Evolutionary conservation across 2,329 filamentous ascomycete species (phyloP), one percentile per base, ranked within the genome.

Genomic region (Colletotrichum gigasporum): DNA sequence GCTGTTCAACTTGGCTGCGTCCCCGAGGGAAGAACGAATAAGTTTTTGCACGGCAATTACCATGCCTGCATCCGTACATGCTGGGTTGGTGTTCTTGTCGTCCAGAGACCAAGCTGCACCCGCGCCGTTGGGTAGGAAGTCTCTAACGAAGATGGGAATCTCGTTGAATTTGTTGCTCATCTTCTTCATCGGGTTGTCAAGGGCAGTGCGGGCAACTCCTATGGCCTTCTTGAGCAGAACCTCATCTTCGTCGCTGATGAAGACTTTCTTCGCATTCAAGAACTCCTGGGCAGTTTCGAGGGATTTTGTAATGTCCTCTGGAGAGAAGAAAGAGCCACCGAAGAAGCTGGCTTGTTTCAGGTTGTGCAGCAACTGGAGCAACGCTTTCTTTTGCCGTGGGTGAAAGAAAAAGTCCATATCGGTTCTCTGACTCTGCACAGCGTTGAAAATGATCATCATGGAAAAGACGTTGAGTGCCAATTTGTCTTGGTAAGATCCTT

Each of bases 371-470:
- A 97, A 80, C 55, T 87, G 82, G 24, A 89, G 79, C 11, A 97
- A 80, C 37, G 85, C 83, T 66, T 88, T 90, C 28, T 86, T 80
- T 70, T 94, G 94, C 11, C 85, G 88, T 0, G 87, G 85, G 70
- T 97, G 91, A 70, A 97, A 97, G 67, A 98, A 90, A 73, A 97
- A 97, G 73, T 97, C 94, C 58, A 87, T 82, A 70, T 95, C 95
- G 0, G 86, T 88, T 10, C 94, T 84, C 72, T 97, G 92, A 5
- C 94, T 97, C 22, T 94, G 94, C 1, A 98, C 89, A 0, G 93
- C 89, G 72, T 98, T 98, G 68, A 93, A 90, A 2, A 92, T 90
- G 47, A 97, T 87, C 72, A 93, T 89, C 77, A 96, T 91, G 1
- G 92, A 87, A 72, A 97, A 97, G 1, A 96, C 78, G 69, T 97